phyloP scores from a whole-genome alignment of 2,329 filamentous ascomycete genomes.

The Zymoseptoria pseudotritici region DNA sequence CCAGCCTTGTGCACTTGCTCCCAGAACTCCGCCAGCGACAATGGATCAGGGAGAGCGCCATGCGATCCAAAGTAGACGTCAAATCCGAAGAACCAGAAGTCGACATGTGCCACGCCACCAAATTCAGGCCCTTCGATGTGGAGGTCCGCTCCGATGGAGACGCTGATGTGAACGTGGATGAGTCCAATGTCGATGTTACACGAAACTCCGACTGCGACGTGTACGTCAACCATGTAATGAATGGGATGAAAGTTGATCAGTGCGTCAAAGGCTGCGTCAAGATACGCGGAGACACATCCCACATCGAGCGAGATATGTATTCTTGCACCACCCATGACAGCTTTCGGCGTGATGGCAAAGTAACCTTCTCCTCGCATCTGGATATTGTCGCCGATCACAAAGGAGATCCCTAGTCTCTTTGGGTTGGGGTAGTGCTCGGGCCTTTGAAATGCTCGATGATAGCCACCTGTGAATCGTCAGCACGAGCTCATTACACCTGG shows the following conservation, averaged over 20 bases:
- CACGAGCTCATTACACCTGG: too few species aligned
- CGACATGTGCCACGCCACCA: constrained; percentile 1
- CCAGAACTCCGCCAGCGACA: background rate
- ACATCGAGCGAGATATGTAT: constrained; percentile 2
- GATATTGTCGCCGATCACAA: background rate
- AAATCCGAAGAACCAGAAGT: constrained; percentile 3
- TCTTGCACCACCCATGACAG: constrained; percentile 4
- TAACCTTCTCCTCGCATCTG: constrained; percentile 7
- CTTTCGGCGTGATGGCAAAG: constrained; percentile 8
- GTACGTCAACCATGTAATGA: constrained; percentile 4
- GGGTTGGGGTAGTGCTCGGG: constrained; percentile 3
- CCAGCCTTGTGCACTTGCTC: background rate
- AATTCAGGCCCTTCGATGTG: constrained; percentile 1
- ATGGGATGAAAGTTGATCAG: constrained; percentile 8
- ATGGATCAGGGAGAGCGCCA: background rate
- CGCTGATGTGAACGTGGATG: constrained; percentile 2
- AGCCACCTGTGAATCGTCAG: too few species aligned
- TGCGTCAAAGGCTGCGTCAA: constrained; percentile 4
- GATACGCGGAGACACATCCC: constrained; percentile 2
- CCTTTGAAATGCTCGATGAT: constrained; percentile 1
- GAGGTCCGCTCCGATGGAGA: background rate
- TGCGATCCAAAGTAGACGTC: background rate
- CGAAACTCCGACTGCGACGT: constrained; percentile 1
- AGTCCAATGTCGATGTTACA: constrained; percentile 4
- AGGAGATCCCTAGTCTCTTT: constrained; percentile 1